Conservation (phyloP, 2,329 filamentous ascomycete genomes). For the Calonectria pauciramosa region DNA sequence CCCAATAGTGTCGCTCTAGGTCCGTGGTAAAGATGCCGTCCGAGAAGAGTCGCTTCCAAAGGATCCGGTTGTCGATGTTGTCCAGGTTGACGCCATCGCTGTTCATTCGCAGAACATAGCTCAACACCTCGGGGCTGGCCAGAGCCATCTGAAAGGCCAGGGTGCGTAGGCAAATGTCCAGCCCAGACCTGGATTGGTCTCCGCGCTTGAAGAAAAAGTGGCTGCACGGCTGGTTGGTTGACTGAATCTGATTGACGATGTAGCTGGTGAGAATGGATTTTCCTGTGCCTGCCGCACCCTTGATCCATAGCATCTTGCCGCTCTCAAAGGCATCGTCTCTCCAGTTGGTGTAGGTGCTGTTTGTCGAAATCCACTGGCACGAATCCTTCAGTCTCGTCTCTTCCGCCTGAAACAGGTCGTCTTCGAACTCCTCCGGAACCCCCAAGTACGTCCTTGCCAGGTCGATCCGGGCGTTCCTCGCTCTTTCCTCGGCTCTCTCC, state of each 20-base stretch:
- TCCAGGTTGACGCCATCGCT: conserved; percentile 48
- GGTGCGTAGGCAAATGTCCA: conserved; percentile 45
- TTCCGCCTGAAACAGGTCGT: conserved; percentile 26
- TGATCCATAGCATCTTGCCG: conserved; percentile 32
- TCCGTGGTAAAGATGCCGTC: conserved; percentile 23
- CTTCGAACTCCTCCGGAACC: conserved; percentile 28
- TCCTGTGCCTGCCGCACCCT: conserved; percentile 50
- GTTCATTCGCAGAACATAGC: conserved; percentile 43
- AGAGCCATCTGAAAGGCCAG: conserved; percentile 49
- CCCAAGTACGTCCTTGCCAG: conserved; percentile 28
- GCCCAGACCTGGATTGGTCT: conserved; percentile 36
- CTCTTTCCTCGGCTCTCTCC: conserved; percentile 5
- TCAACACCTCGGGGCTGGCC: conserved; percentile 34
- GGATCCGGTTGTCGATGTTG: conserved; percentile 47
- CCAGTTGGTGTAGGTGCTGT: conserved; percentile 30
- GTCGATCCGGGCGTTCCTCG: conserved; percentile 24
- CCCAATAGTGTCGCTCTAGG: conserved; percentile 49
- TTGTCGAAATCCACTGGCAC: conserved; percentile 33
- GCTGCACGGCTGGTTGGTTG: conserved; percentile 20
- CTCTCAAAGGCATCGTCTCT: conserved; percentile 25
- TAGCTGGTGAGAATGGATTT: conserved; percentile 53
- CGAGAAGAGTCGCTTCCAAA: conserved; percentile 37
- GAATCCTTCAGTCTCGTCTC: conserved; percentile 30
- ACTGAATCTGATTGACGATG: conserved; percentile 46
- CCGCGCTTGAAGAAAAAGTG: conserved; percentile 47